Evolutionary conservation across 495 filamentous ascomycete genomes (phyloP).

Genomic region (Xylaria telfairii): DNA sequence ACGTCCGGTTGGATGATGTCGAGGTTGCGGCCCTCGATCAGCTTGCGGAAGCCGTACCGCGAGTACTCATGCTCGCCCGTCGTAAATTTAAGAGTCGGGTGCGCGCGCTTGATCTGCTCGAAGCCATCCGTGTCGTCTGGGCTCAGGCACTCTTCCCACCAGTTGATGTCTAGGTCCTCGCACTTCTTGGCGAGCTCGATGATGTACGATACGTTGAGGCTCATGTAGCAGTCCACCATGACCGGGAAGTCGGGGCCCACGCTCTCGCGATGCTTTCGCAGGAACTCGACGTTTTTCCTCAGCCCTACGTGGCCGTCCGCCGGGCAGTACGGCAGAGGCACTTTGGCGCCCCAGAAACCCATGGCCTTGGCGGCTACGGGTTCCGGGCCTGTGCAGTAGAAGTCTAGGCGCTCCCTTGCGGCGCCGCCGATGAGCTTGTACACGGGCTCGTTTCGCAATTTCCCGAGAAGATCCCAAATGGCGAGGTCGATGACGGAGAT

Average conservation of each 20-base stretch:
- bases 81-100: conserved; percentile 90
- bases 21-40: conserved; percentile 87
- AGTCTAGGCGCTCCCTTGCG: conserved; percentile 78
- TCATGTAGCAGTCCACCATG: conserved; percentile 98
- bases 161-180: conserved; percentile 84
- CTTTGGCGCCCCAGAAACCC: conserved; percentile 89
- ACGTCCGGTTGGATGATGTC: conserved; percentile 95
- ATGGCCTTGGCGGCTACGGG: conserved; percentile 76
- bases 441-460: conserved; percentile 88
- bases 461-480: conserved; percentile 88
- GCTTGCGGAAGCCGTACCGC: conserved; percentile 89
- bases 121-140: conserved; percentile 93
- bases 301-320: conserved; percentile 83
- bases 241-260: conserved; percentile 90
- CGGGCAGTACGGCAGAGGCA: conserved; percentile 85
- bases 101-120: conserved; percentile 83
- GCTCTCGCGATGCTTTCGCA: conserved; percentile 79
- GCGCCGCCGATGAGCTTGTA: conserved; percentile 92
- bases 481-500: conserved; percentile 94
- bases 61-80: conserved; percentile 96
- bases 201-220: conserved; percentile 86
- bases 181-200: conserved; percentile 86
- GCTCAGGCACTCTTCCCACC: conserved; percentile 93
- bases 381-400: conserved; percentile 93
- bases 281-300: conserved; percentile 86